Base-by-base conservation (phyloP, 2,329 filamentous ascomycete species). In the Fusarium guadeloupense region DNA sequence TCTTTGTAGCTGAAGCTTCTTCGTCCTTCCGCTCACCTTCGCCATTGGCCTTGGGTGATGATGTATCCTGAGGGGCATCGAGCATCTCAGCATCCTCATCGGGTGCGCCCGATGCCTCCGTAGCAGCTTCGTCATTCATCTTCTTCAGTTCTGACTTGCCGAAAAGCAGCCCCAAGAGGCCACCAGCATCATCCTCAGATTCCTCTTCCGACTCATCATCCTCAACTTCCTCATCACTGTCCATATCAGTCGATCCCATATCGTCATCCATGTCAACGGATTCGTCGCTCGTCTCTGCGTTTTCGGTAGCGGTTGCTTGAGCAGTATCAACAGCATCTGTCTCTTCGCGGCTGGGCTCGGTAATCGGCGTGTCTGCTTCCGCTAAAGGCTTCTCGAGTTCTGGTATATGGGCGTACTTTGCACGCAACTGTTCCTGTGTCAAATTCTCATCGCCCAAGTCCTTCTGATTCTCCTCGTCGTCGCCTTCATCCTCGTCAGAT, bases 181-280 rank as follows among this genome's bases (percentile, higher is more conserved):
- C 82, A 23, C 75, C 70, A 1, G 79, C 76, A n/a, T 76, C 78
- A 6, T 76, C 78, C 1, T 78, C 77, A 19, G 76, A 76, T 9
- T 79, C 78, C 4, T 76, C 78, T 4, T 78, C 77, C 20, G 76
- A 77, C 9, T 78, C 80, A 6, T 81, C 81, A 4, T 80, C 81
- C 2, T 74, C 72, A 26, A 76, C 78, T 39, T 77, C 80, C 16
- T 81, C 78, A 14, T 77, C 78, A 44, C 64, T 70, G 8, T 62
- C 74, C 70, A 79, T 78, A 38, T 88, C 85, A 23, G 81, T 85
- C 4, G 85, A 86, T 4, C 84, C 85, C 64, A 87, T 75, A 52
- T 89, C 86, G 55, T 89, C 86, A 62, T 89, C 86, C 86, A 89
- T 89, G 66, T 88, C 85, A 19, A 89, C 77, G 2, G 87, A 89